Conservation (phyloP, 2,329 filamentous ascomycete genomes). For the Phyllosticta ampelicida region DNA sequence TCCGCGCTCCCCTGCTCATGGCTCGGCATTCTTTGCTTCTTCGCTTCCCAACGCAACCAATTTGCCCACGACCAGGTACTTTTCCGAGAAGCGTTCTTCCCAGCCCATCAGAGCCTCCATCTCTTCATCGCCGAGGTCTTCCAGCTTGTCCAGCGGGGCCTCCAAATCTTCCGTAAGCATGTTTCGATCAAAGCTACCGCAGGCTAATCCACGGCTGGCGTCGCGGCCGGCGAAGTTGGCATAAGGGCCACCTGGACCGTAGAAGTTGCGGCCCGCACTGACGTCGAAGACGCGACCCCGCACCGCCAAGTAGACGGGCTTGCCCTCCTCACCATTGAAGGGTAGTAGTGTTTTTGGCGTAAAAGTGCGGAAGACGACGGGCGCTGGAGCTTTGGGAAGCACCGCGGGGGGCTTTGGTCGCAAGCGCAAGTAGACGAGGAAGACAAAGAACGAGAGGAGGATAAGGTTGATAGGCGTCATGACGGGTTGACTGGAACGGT, state of each 20-base stretch:
- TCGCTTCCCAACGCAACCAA: slow-evolving; percentile 57
- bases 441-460: slow-evolving; percentile 46
- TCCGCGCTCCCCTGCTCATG: neutral
- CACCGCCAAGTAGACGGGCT: slow-evolving; percentile 82
- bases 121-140: slow-evolving; percentile 62
- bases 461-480: slow-evolving; percentile 52
- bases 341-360: slow-evolving; percentile 73
- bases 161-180: slow-evolving; percentile 90
- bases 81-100: slow-evolving; percentile 87
- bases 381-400: slow-evolving; percentile 49
- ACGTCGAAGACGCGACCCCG: slow-evolving; percentile 90
- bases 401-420: slow-evolving; percentile 41
- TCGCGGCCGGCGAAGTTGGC: slow-evolving; percentile 93
- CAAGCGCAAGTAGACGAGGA: slow-evolving; percentile 49
- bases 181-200: slow-evolving; percentile 84
- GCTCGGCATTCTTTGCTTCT: slow-evolving; percentile 34
- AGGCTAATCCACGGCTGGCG: slow-evolving; percentile 76
- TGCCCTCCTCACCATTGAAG: slow-evolving; percentile 64
- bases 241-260: slow-evolving; percentile 90
- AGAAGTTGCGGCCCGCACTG: slow-evolving; percentile 77
- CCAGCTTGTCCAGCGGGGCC: slow-evolving; percentile 66
- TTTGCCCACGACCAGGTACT: slow-evolving; percentile 90
- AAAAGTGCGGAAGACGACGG: slow-evolving; percentile 79
- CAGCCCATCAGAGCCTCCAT: slow-evolving; percentile 76
- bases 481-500: slow-evolving; percentile 38